Evolutionary conservation across 139 green algal species (phyloP), one percentile per base, ranked within the genome.

Genomic region (Volvox africanus): DNA sequence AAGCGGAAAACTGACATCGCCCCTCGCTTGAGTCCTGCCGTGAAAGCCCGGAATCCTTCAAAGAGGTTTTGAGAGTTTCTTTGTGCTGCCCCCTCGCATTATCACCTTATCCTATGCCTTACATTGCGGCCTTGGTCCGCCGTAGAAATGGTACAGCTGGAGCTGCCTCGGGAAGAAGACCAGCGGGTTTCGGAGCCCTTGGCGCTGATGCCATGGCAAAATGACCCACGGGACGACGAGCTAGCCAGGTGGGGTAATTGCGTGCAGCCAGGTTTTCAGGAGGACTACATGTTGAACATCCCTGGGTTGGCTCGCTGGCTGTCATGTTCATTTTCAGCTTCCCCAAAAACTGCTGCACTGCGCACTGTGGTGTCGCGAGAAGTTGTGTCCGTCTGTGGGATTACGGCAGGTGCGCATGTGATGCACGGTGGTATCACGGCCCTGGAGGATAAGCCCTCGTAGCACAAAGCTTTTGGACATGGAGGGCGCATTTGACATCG

Each of bases 151-250:
- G 44, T 9, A 13, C 44, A 2, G 22, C 6, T 26, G 79, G 44
- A 85, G 44, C 20, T 18, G 44, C 26, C 1, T 35, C 1, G 0
- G 37, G 44, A 69, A 55, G 24, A 19, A 21, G 79, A 14, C 5
- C 44, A 24, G 35, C 78, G 35, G 37, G 35, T 67, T 65, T 16
- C 35, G 22, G 78, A 32, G 36, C 22, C 33, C 1, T 9, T 83
- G 78, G 17, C 76, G 76, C 76, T 82, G 76, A n/a, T 20, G 76
- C 30, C 33, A 5, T 14, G 2, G 32, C 76, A 55, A 28, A 20
- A 19, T 16, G 78, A 83, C 78, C 78, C 78, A 30, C 19, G 78
- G 78, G 78, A 83, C 78, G 24, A 20, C 18, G 78, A 83, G 78
- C 17, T 83, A 22, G 78, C 78, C 78, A 83, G 78, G 78, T 83